phyloP scores from a whole-genome alignment of 768 basidiomycete species.

The Hericium coralloides region DNA sequence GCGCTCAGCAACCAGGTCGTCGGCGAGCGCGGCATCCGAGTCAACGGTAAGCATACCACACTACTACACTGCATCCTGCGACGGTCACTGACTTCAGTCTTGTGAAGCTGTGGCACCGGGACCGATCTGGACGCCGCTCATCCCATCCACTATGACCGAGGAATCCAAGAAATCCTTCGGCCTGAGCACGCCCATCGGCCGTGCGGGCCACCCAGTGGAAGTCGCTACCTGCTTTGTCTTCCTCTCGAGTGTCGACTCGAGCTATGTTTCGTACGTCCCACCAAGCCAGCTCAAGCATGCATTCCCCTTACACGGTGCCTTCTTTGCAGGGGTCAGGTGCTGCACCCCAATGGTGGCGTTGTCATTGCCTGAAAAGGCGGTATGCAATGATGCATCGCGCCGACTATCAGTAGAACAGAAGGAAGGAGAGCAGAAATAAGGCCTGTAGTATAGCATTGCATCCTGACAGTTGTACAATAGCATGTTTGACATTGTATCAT shows the following conservation, averaged over 20 bases:
- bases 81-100: too few species aligned
- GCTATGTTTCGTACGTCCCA: slow-evolving; percentile 30
- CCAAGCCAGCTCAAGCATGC: background rate
- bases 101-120: slow-evolving; percentile 32
- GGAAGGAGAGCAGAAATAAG: too few species aligned
- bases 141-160: slow-evolving; percentile 29
- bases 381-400: too few species aligned
- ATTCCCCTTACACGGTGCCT: background rate
- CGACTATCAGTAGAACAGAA: too few species aligned
- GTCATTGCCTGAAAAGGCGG: background rate
- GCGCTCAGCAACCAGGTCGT: slow-evolving; percentile 43
- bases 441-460: too few species aligned
- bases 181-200: slow-evolving; percentile 30
- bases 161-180: slow-evolving; percentile 25
- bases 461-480: too few species aligned
- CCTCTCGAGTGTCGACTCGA: slow-evolving; percentile 37
- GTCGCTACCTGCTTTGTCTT: slow-evolving; percentile 40
- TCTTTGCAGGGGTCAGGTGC: background rate
- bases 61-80: too few species aligned
- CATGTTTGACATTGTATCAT: too few species aligned
- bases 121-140: slow-evolving; percentile 42
- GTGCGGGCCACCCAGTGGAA: slow-evolving; percentile 44
- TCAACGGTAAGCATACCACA: slow-evolving; percentile 33
- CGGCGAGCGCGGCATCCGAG: slow-evolving; percentile 38
- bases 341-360: background rate